Percentiles rank a stretch among this genome's conserved stretches.
phyloP scores from a whole-genome alignment of 768 basidiomycete genomes.

The Tulasnella sp. region DNA sequence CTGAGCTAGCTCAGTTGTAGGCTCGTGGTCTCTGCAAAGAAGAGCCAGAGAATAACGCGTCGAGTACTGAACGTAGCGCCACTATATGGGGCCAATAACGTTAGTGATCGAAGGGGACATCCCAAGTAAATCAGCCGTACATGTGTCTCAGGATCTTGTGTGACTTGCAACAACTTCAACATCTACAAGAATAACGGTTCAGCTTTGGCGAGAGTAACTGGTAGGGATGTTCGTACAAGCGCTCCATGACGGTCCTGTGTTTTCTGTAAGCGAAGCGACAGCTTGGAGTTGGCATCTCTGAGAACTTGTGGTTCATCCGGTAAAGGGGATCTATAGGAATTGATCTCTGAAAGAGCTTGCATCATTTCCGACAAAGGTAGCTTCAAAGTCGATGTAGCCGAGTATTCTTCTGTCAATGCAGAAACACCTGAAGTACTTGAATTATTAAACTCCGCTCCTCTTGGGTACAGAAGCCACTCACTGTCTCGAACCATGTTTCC shows the following conservation, averaged over 20 bases:
- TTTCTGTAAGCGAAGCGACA: not conserved
- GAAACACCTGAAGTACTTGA: conserved; percentile 33
- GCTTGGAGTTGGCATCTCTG: conserved; percentile 4
- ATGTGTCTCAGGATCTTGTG: conserved; percentile 50
- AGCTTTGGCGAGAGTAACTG: too few relatives aligned
- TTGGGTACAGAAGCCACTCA: conserved; percentile 1
- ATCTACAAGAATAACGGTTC: too few relatives aligned
- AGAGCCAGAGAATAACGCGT: conserved; percentile 46
- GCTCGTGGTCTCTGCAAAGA: conserved; percentile 47
- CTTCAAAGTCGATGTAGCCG: conserved; percentile 48
- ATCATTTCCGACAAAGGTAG: conserved; percentile 38
- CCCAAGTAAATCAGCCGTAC: conserved; percentile 41
- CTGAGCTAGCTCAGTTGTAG: conserved; percentile 39
- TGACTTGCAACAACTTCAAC: too few relatives aligned
- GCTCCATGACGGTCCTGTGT: conserved; percentile 3
- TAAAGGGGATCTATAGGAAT: too few relatives aligned
- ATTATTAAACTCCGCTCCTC: too few relatives aligned
- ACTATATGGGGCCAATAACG: not conserved
- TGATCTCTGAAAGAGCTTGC: conserved; percentile 34
- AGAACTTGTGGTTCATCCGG: conserved; percentile 15
- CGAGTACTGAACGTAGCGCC: too few relatives aligned
- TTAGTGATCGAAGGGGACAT: conserved; percentile 2
- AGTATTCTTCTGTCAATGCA: conserved; percentile 50
- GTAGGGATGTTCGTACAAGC: not conserved
- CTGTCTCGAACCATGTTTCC: conserved; percentile 45